These are phyloP conservation scores for Zalaria sp. DNA, from an alignment of 2,329 filamentous ascomycete species.

Conservation along the genomic window DNA sequence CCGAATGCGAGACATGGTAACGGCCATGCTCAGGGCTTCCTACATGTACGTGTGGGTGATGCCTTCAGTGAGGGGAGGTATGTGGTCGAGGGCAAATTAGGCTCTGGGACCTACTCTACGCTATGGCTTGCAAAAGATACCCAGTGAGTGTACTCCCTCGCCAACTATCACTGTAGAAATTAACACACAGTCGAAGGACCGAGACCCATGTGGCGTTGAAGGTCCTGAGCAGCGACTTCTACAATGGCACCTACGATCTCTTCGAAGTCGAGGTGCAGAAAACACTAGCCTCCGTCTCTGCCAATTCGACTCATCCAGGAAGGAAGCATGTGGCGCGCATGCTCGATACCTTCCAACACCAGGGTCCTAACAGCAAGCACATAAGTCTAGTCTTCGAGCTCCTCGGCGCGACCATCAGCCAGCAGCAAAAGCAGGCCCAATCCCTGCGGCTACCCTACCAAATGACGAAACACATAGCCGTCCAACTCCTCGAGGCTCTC, in stretches of 20 bases:
- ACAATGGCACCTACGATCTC: constrained; percentile 1
- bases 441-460: neutral
- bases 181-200: neutral
- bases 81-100: constrained; percentile 22
- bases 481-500: constrained; percentile 8
- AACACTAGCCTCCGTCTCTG: neutral
- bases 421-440: constrained; percentile 1
- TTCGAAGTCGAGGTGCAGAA: constrained; percentile 5
- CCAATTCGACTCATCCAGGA: neutral
- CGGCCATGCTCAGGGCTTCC: no score
- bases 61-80: constrained; percentile 17
- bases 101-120: constrained; percentile 23
- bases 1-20: no score
- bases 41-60: constrained; percentile 17
- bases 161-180: neutral
- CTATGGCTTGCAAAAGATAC: constrained; percentile 21
- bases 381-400: constrained; percentile 8
- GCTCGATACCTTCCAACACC: constrained; percentile 7
- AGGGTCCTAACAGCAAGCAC: constrained; percentile 9
- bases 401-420: constrained; percentile 5
- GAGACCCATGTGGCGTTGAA: constrained; percentile 4
- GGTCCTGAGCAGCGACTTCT: constrained; percentile 7
- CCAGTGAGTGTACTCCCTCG: neutral
- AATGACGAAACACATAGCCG: constrained; percentile 7
- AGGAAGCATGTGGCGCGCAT: constrained; percentile 2